Evolutionary conservation across 75 land plant species (phyloP).

Genomic region (Pinus taeda): DNA sequence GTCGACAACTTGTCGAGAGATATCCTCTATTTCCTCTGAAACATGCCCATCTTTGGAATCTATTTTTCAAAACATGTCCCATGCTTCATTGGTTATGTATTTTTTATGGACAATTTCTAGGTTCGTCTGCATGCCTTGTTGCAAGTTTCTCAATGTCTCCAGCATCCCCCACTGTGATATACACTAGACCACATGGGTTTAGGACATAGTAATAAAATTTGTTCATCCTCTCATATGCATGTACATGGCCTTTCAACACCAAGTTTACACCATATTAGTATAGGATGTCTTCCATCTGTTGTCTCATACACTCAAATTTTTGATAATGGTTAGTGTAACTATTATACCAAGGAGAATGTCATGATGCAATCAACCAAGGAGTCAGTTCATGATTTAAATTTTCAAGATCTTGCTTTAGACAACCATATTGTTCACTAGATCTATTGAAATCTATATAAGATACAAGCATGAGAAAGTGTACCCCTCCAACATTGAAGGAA

Average conservation of each 20-base stretch:
- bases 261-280: conserved; percentile 37
- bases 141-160: conserved; percentile 34
- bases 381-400: conserved; percentile 30
- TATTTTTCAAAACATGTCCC: no score
- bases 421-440: conserved; percentile 34
- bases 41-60: no score
- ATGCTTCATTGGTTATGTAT: not conserved
- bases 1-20: no score
- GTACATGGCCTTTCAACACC: conserved; percentile 43
- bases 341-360: conserved; percentile 46
- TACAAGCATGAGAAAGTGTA: conserved; percentile 44
- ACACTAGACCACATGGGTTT: conserved; percentile 24
- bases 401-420: conserved; percentile 31
- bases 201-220: conserved; percentile 25
- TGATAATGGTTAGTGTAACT: conserved; percentile 40
- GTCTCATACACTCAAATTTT: conserved; percentile 45
- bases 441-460: conserved; percentile 36
- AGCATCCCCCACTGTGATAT: conserved; percentile 37
- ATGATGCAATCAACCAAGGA: conserved; percentile 39
- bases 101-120: conserved; percentile 12
- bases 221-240: conserved; percentile 40
- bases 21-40: no score
- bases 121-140: conserved; percentile 20
- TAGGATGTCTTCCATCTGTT: conserved; percentile 38
- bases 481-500: conserved; percentile 48